Evolutionary conservation across 1,139 yeast genomes (phyloP), one percentile per base, ranked within the genome.

Genomic region (Eremothecium coryli): DNA sequence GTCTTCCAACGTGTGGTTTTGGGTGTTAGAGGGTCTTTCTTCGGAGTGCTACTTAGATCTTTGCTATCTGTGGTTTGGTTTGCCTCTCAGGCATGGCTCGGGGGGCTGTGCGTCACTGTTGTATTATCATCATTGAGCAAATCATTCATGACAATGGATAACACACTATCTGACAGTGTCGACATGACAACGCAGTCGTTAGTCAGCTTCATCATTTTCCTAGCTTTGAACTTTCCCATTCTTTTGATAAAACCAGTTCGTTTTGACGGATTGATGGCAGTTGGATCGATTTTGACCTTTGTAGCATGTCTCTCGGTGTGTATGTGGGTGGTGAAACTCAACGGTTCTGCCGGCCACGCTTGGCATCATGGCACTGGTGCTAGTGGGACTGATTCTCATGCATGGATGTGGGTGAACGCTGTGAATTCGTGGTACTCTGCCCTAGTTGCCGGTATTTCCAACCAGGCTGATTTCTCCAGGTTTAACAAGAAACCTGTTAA

Each of bases 401-500:
- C 48, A 4, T 56, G 59, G 59, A 43, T 42, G 41, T 56, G 60
- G 59, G 31, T 56, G 10, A 48, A 52, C 26, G 57, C 53, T 2
- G 50, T 53, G 37, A 42, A 55, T n/a, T 43, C 50, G 6, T 57
- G 60, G 60, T 60, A 58, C 35, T 60, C 62, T 12, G 50, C 56
- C 14, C 33, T 63, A 11, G 52, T 64, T 11, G 57, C 68, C 1
- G 67, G 58, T 38, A 51, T 64, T 18, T 56, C 70, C 18, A 68
- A 68, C 44, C 67, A 64, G 40, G 49, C 66, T 25, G 73, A 68
- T 44, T 68, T 54, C 41, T 55, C 71, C 4, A 50, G 73, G 39
- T 68, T 66, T 49, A 56, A 60, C 18, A 39, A 42, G 12, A 38
- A 48, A 16, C 41, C 40, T 23, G 46, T 39, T 31, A 44, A 49